phyloP scores from a whole-genome alignment of 2,329 filamentous ascomycete genomes.

The Aureobasidium sp. region DNA sequence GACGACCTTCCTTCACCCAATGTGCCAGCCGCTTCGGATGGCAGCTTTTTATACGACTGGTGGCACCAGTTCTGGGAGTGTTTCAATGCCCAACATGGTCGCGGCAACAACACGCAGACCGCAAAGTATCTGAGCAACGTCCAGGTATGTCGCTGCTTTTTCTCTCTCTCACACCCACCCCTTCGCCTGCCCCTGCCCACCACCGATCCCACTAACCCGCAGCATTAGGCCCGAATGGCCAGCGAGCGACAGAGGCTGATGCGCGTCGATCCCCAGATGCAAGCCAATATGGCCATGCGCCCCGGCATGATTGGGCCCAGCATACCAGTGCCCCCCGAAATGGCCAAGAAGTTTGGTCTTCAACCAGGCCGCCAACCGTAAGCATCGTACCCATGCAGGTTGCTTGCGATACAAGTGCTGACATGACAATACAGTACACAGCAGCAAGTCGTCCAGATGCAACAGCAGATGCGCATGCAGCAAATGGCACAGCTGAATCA shows the following conservation, averaged over 20 bases:
- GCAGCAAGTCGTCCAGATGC: conserved; percentile 49
- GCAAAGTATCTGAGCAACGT: conserved; percentile 9
- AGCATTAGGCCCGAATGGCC: conserved; percentile 55
- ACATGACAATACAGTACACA: conserved; percentile 17
- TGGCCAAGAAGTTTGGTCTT: conserved; percentile 63
- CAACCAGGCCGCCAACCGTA: conserved; percentile 69
- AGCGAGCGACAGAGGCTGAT: conserved; percentile 15
- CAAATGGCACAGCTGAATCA: conserved; percentile 52
- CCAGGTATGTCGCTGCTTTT: conserved; percentile 8
- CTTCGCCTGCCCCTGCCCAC: neutral
- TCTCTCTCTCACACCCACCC: neutral
- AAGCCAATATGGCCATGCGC: conserved; percentile 21
- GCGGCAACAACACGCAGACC: conserved; percentile 14
- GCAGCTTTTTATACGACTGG: conserved; percentile 93
- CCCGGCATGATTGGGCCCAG: conserved; percentile 50
- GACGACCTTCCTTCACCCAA: conserved; percentile 71
- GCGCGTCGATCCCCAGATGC: conserved; percentile 16
- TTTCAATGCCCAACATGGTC: conserved; percentile 66
- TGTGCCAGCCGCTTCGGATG: conserved; percentile 57
- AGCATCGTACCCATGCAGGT: conserved; percentile 24
- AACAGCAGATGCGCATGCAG: conserved; percentile 54
- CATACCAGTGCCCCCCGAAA: conserved; percentile 52
- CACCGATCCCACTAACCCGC: conserved; percentile 22
- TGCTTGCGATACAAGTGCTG: neutral
- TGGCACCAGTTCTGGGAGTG: conserved; percentile 98